These are phyloP conservation scores for Gloeopeniophorella convolvens DNA, from an alignment of 768 basidiomycete genomes.

Conservation along the genomic window DNA sequence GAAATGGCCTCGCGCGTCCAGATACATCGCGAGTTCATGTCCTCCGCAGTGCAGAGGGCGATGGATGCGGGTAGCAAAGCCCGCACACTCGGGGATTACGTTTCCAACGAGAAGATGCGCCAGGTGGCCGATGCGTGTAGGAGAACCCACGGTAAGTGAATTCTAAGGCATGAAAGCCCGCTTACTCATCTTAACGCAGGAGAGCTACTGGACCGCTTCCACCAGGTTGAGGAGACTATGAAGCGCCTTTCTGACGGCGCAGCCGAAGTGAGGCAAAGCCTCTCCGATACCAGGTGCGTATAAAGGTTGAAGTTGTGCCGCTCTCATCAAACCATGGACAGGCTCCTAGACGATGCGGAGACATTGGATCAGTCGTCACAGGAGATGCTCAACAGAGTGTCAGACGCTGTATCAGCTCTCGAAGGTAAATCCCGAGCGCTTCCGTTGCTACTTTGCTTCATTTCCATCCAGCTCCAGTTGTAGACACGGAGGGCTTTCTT, in stretches of 20 bases:
- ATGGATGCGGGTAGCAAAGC: conserved; percentile 65
- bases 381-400: conserved; percentile 9
- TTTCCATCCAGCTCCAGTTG: conserved; percentile 33
- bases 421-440: conserved; percentile 1
- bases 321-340: background rate
- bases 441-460: background rate
- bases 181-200: background rate
- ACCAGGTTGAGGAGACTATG: conserved; percentile 30
- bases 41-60: conserved; percentile 54
- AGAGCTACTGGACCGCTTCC: conserved; percentile 48
- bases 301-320: background rate
- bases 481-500: conserved; percentile 43
- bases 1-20: conserved; percentile 59
- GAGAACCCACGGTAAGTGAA: conserved; percentile 55
- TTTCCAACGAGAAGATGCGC: conserved; percentile 71
- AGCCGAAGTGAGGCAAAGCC: conserved; percentile 12
- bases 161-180: background rate
- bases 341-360: conserved; percentile 17
- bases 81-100: conserved; percentile 74
- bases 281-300: conserved; percentile 16
- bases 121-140: conserved; percentile 69
- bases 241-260: conserved; percentile 20
- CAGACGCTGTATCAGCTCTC: conserved; percentile 12
- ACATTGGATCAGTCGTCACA: conserved; percentile 9
- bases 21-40: conserved; percentile 74